These are phyloP conservation scores for Stemphylium lycopersici DNA, from an alignment of 2,329 filamentous ascomycete genomes.

Conservation along the genomic window DNA sequence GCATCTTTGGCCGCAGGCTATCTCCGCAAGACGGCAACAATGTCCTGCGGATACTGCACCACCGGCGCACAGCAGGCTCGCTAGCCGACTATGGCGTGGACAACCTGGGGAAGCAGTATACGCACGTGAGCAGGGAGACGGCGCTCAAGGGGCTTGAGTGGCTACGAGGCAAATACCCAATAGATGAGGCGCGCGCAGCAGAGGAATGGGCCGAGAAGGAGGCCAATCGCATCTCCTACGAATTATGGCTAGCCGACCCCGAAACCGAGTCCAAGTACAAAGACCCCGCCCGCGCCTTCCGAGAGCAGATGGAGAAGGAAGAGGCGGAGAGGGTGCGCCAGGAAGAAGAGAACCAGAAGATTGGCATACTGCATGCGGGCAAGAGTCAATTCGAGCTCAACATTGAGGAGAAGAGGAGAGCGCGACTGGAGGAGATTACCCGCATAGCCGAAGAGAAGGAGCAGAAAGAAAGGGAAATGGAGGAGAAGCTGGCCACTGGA, in stretches of 20 bases:
- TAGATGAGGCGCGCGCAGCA: conserved; percentile 50
- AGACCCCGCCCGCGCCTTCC: conserved; percentile 42
- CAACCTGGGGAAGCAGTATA: conserved; percentile 38
- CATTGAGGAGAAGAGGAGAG: conserved; percentile 40
- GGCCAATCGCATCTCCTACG: conserved; percentile 47
- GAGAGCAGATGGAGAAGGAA: conserved; percentile 44
- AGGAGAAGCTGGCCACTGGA: conserved; percentile 41
- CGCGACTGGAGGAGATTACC: conserved; percentile 37
- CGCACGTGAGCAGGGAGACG: conserved; percentile 32
- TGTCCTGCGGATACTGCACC: conserved; percentile 48
- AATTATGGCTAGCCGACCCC: conserved; percentile 46
- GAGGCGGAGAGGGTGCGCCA: conserved; percentile 30
- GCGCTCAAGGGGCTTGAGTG: conserved; percentile 44
- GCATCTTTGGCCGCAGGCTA: conserved; percentile 42
- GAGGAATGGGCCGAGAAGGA: conserved; percentile 49
- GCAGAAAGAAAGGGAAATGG: conserved; percentile 34
- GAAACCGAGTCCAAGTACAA: conserved; percentile 49
- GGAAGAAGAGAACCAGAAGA: conserved; percentile 33
- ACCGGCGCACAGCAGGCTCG: conserved; percentile 48
- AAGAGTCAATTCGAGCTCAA: conserved; percentile 44
- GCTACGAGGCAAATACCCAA: conserved; percentile 45
- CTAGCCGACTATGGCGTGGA: conserved; percentile 50
- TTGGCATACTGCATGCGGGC: conserved; percentile 43
- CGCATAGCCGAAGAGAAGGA: conserved; percentile 44
- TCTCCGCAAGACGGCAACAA: conserved; percentile 41